These are phyloP conservation scores for Sisymbrium altissimum DNA, from an alignment of 345 rosid genomes.

Conservation along the genomic window DNA sequence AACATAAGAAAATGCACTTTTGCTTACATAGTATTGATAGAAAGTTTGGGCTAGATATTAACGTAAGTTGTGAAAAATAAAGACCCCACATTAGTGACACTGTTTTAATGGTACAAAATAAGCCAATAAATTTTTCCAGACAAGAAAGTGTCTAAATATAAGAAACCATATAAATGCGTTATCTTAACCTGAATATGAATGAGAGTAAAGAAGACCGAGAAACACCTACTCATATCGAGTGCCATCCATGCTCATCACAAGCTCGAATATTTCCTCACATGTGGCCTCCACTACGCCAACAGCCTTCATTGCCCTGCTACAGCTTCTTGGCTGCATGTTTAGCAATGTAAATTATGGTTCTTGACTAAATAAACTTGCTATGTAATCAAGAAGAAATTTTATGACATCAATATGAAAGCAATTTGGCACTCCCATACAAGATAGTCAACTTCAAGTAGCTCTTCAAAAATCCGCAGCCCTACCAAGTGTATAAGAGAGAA, in stretches of 20 bases:
- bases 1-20: background rate
- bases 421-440: constrained; percentile 56
- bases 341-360: constrained; percentile 28
- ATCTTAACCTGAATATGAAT: background rate
- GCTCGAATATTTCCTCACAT: constrained; percentile 97
- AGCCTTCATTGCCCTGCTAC: constrained; percentile 99
- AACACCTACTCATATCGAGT: constrained; percentile 95
- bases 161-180: background rate
- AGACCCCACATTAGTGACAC: background rate
- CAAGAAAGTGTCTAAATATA: background rate
- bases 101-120: background rate
- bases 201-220: constrained; percentile 21
- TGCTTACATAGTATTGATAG: background rate
- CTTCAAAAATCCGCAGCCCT: constrained; percentile 99
- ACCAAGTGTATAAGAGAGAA: constrained; percentile 31
- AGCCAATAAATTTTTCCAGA: background rate
- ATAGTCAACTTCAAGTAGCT: constrained; percentile 97
- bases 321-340: constrained; percentile 90
- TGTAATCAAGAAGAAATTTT: constrained; percentile 12
- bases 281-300: constrained; percentile 98
- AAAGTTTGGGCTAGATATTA: background rate
- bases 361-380: constrained; percentile 17
- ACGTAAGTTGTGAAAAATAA: background rate
- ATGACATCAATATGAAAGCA: constrained; percentile 17
- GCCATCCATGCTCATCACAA: constrained; percentile 99